A percentile compares a stretch with the other conserved stretches of the same genome.
Evolutionary conservation across 2,329 filamentous ascomycete genomes (phyloP).

Genomic region (Clarireedia paspali): DNA sequence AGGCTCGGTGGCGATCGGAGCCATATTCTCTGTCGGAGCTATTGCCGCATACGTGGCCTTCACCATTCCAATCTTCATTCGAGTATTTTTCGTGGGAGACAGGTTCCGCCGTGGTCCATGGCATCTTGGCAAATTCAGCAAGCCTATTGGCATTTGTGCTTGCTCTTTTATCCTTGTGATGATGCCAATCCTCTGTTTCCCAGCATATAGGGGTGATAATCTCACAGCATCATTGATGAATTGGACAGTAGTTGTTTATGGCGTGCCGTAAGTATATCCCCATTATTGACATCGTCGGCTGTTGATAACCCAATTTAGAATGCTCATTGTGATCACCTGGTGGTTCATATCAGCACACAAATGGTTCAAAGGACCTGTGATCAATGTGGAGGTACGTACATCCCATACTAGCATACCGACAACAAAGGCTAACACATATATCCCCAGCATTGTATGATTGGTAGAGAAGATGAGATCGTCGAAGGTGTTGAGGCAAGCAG

Average conservation of each 20-base stretch:
- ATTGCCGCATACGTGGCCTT: slow-evolving; percentile 56
- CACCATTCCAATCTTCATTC: slow-evolving; percentile 47
- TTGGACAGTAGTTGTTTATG: slow-evolving; percentile 57
- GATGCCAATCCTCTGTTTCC: slow-evolving; percentile 59
- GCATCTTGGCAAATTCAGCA: slow-evolving; percentile 53
- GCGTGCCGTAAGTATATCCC: slow-evolving; percentile 36
- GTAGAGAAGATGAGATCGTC: slow-evolving; percentile 19
- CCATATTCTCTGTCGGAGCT: slow-evolving; percentile 60
- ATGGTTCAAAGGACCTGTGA: slow-evolving; percentile 60
- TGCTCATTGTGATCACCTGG: slow-evolving; percentile 48
- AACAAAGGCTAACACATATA: slow-evolving; percentile 11
- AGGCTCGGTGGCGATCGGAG: slow-evolving; percentile 51
- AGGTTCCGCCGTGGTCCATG: slow-evolving; percentile 57
- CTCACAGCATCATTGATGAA: slow-evolving; percentile 49
- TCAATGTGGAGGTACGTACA: slow-evolving; percentile 44
- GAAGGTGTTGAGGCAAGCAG: slow-evolving; percentile 19
- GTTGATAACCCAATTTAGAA: slow-evolving; percentile 27
- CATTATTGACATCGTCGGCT: slow-evolving; percentile 5
- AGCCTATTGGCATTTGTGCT: slow-evolving; percentile 46
- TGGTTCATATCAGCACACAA: slow-evolving; percentile 52
- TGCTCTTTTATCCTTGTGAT: slow-evolving; percentile 54
- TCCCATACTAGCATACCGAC: slow-evolving; percentile 2
- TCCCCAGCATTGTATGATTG: slow-evolving; percentile 25
- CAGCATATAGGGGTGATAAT: slow-evolving; percentile 44
- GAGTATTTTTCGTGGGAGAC: slow-evolving; percentile 51